Base-by-base conservation (phyloP, 225 moss, liverwort and hornwort genomes). In the Straminergon stramineum region DNA sequence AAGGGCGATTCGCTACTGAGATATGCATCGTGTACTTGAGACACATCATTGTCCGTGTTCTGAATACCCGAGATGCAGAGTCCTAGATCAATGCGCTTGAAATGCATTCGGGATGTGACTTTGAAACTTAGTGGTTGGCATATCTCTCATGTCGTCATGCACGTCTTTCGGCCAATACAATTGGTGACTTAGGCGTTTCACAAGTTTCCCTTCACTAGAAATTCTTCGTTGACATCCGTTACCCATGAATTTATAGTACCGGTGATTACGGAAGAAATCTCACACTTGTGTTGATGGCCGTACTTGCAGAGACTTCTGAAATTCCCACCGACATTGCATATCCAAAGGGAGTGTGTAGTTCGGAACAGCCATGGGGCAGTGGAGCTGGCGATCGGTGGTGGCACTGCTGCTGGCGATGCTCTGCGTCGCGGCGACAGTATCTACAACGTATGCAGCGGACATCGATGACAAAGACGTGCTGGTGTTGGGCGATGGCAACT, bases 381-480 rank as follows among this genome's bases (percentile, higher is more conserved):
- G 86, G 92, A 83, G 61, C 81, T 69, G 86, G 87, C 91, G 86
- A 91, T 88, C 88, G 37, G 81, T 66, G 69, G 93, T 16, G 83
- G 86, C 48, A 45, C 63, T 81, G 87, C 52, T 93, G 41, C 37
- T 92, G 74, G 87, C 89, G 15, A 63, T 79, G 81, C 60, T 93
- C 9, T 89, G 45, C 66, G 63, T 89, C 16, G 51, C 85, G 62
- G 60, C 65, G 88, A 70, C 67, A 17, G 89, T 81, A 85, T 89
- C 88, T 2, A 55, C 51, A 9, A 45, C 74, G 35, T 80, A 85
- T 62, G 85, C 87, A 48, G 89, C 30, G 45, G 94, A 89, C 69
- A 24, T 94, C 43, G 93, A 93, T 43, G 94, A 94, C 83, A 90
- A 87, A 85, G 94, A 94, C 51, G 94, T 94, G 56, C 71, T 94